Evolutionary conservation across 1,139 yeast species (phyloP).

Genomic region (Martiniozyma asiatica): DNA sequence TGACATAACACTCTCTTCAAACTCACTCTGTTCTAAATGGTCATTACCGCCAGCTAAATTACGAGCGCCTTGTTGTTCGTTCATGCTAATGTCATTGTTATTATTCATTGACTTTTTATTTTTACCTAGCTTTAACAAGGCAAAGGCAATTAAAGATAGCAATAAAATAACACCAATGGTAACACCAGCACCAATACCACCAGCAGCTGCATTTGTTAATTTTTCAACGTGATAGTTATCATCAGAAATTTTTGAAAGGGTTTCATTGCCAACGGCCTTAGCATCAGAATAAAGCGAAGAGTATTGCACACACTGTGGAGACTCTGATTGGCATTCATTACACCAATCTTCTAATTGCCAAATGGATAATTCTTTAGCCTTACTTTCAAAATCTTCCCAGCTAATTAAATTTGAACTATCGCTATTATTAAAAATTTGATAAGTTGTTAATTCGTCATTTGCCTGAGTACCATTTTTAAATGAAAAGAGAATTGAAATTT

Average conservation of each 20-base stretch:
- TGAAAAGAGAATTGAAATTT: slow-evolving; percentile 27
- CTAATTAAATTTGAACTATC: slow-evolving; percentile 19
- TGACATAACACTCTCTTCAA: too few species aligned
- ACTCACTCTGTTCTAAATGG: too few species aligned
- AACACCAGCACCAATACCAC: slow-evolving; percentile 40
- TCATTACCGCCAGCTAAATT: too few species aligned
- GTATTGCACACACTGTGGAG: slow-evolving; percentile 25
- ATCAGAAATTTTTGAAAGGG: slow-evolving; percentile 15
- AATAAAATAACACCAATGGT: slow-evolving; percentile 29
- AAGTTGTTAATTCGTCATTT: slow-evolving; percentile 21
- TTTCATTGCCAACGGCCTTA: slow-evolving; percentile 20
- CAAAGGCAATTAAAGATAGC: slow-evolving; percentile 13
- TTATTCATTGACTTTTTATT: neutral
- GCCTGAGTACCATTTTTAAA: slow-evolving; percentile 29
- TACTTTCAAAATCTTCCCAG: slow-evolving; percentile 24
- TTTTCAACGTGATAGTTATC: slow-evolving; percentile 10
- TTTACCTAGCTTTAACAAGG: slow-evolving; percentile 5
- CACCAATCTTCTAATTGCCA: slow-evolving; percentile 27
- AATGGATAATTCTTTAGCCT: slow-evolving; percentile 21
- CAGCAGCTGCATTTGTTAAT: slow-evolving; percentile 28
- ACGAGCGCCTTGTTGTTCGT: too few species aligned
- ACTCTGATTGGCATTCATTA: slow-evolving; percentile 20
- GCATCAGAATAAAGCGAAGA: slow-evolving; percentile 22
- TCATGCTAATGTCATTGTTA: neutral
- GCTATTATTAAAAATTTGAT: slow-evolving; percentile 27